Evolutionary conservation across 371 early-diverging fungal species (phyloP), one percentile per base, ranked within the genome.

Genomic region (Cladochytrium tenue): DNA sequence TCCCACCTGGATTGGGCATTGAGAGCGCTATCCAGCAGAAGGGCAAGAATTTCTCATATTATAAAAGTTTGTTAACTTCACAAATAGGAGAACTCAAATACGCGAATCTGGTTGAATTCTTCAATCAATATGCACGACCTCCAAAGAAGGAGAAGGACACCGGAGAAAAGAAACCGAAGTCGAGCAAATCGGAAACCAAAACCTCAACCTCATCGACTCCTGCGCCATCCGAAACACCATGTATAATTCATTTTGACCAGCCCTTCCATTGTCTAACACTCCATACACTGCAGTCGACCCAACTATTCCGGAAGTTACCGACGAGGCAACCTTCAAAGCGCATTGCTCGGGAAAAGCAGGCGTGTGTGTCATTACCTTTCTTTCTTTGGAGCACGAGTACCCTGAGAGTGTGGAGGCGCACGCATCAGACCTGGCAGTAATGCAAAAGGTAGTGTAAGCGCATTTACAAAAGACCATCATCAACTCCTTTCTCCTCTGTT

Each of bases 311-410:
- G 74, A 76, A 51, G 51, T 72, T 50, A 50, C 31, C 30, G 71
- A 75, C 26, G 85, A 89, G 67, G 70, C 65, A 2, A 78, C 81
- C n/a, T 76, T 90, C 50, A 75, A 79, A 28, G 60, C 66, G 13
- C 74, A 77, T 28, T 88, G 88, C 71, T 60, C 85, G 34, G 58
- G 64, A 30, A 77, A 77, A 32, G 56, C 68, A 1, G 81, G 80
- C 36, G 72, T 84, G 13, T 91, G 90, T 67, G 81, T 86, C 25
- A 68, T 93, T 63, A 82, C 88, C 1, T 74, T 91, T 64, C 69
- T 87, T 32, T 70, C 83, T 1, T 76, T 86, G 27, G 92, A 89
- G 67, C 76, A 85, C 0, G 89, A 90, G 58, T 85, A 63, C 68
- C 69, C 66, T 36, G 88, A 88, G 61, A 81, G 81, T 23, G 78